Evolutionary conservation across 768 basidiomycete species (phyloP).

Genomic region (Kwoniella bestiolae): DNA sequence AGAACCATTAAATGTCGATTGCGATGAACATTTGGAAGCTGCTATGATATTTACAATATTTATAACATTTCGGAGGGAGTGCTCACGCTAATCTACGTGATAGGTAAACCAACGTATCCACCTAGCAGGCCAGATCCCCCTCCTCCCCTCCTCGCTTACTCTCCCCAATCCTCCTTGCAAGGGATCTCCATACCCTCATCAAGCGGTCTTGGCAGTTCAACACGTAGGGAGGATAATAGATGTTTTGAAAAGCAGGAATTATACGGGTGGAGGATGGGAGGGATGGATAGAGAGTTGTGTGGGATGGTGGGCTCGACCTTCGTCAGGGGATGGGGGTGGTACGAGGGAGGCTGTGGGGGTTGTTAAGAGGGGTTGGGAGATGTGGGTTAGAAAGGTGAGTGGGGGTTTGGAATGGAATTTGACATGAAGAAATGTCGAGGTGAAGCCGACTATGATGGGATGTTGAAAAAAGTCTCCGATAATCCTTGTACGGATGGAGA

Average conservation of each 20-base stretch:
- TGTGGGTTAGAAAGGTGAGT: slow-evolving; percentile 49
- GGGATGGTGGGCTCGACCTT: slow-evolving; percentile 66
- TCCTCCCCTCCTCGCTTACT: slow-evolving; percentile 73
- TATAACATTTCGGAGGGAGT: no score
- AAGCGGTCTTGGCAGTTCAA: slow-evolving; percentile 77
- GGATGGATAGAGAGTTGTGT: slow-evolving; percentile 70
- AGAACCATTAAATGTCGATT: no score
- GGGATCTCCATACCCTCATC: slow-evolving; percentile 61
- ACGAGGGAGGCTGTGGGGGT: slow-evolving; percentile 30
- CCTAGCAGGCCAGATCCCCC: slow-evolving; percentile 92
- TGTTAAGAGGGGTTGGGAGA: slow-evolving; percentile 28
- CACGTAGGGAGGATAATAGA: slow-evolving; percentile 73
- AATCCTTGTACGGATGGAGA: no score
- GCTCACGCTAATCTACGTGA: neutral
- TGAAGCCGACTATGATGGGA: no score
- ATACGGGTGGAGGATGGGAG: slow-evolving; percentile 65
- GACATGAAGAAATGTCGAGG: no score
- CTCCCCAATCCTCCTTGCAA: slow-evolving; percentile 64
- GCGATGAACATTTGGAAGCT: no score
- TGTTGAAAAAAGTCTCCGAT: no score
- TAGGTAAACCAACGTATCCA: slow-evolving; percentile 79
- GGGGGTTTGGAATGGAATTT: no score
- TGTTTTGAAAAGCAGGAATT: slow-evolving; percentile 63
- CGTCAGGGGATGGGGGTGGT: slow-evolving; percentile 11
- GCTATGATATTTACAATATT: no score